Base-by-base conservation (phyloP, 371 early-diverging fungal genomes). In the Dichotomocladium elegans region DNA sequence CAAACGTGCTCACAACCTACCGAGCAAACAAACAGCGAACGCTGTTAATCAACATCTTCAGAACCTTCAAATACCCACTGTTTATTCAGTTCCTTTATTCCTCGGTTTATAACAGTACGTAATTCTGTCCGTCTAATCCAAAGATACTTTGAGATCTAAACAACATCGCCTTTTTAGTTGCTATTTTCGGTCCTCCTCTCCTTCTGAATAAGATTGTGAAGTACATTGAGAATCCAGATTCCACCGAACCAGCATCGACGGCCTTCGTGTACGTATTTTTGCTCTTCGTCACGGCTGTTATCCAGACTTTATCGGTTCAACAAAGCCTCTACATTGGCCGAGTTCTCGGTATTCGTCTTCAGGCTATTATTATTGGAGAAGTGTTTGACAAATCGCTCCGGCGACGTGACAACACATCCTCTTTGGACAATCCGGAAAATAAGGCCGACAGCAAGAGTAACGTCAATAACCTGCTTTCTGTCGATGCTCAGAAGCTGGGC, bases 251-350 rank as follows among this genome's bases (percentile, higher is more conserved):
- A 11, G 59, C 56, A 1, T 44, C 60, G 4, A 61, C 68, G 7
- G 80, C 83, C 1, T 88, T 74, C 41, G 51, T 82, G 24, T 84
- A 82, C 42, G 85, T 84, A 0, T 58, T 80, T 22, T 82, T 82
- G 4, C 58, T 89, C 26, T 74, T 87, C 53, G 33, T 85, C 35
- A 65, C 79, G 8, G 70, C 73, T 0, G 50, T 70, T 10, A 27
- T 70, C 7, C 77, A 79, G 28, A 78, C 83, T 6, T 37, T 79
- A 11, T 40, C 73, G n/a, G 47, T 71, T 15, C 81, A 82, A 45
- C 71, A 68, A 41, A 76, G 73, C 0, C 69, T 82, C 26, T 77
- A 80, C 29, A 77, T 80, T 54, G 82, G 82, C 25, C 72, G 80
- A 14, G 67, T 72, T 12, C 51, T 79, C n/a, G 74, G 67, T 49